Evolutionary conservation across 225 moss, liverwort and hornwort species (phyloP), one percentile per base, ranked within the genome.

Genomic region (Rhytidiadelphus loreus): DNA sequence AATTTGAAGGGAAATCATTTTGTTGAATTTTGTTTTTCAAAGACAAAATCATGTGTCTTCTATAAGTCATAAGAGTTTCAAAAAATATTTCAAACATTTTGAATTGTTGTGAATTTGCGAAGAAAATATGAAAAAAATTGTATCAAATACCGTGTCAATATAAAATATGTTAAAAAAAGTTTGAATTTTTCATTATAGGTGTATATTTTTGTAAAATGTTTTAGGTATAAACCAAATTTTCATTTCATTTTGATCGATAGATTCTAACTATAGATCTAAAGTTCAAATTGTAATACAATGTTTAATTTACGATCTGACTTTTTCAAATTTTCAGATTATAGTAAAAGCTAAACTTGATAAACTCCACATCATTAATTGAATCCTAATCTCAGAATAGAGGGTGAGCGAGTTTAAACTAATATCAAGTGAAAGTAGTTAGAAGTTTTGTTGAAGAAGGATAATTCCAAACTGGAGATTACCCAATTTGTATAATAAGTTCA

Each of bases 161-260:
- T 55, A 35, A 33, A 33, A 21, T 75, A 22, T 22, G 33, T 7
- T 21, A 7, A 50, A 13, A 50, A 14, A 13, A 14, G 16, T 29
- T 74, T 48, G 19, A 32, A 1, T 48, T 48, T 74, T 50, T 9
- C 8, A 73, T 73, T 17, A 11, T 5, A 28, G 1, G 3, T 6
- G 2, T 2, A 4, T 33, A 33, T 22, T 52, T 0, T 5, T 75
- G 21, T 33, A 75, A 50, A 12, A 35, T 8, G 13, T 35, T 53
- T 23, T 5, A 53, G 0, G 3, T 23, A 0, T 53, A 4, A 24
- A 24, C 15, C 2, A 56, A 37, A 37, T 4, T 2, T 56, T 56
- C 0, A n/a, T 24, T n/a, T 11, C 16, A 76, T 56, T n/a, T 2
- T 16, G n/a, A 37, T 0, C 16, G 26, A 37, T 26, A 25, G n/a